Base-by-base conservation (phyloP, 208 protist genomes). In the Phytomonas sp. region DNA sequence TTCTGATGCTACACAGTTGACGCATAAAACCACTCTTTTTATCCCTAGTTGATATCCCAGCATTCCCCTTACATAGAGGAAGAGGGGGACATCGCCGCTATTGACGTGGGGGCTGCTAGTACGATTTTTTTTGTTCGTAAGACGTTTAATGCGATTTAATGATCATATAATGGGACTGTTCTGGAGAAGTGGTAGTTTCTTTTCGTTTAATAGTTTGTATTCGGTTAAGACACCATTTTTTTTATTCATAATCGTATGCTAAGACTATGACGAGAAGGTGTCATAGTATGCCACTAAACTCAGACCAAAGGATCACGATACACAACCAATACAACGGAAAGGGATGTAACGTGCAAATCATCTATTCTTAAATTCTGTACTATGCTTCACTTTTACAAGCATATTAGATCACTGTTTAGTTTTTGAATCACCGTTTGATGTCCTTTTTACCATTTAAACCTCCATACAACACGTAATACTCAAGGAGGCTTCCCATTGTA, bases 191-290 rank as follows among this genome's bases (percentile, higher is more conserved):
- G 40, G 40, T 46, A 46, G 40, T 9, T 17, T 46, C 15, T 46
- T 46, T 9, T 46, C 11, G 13, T 46, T 46, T 46, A 46, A 46
- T 17, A 46, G 40, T 46, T 32, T 5, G 36, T 0, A 61, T 70
- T 70, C 43, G 4, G 7, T 4, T 69, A 62, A 43, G n/a, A 26
- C 2, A n/a, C n/a, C 30, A 32, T 60, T 51, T 37, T 30, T 11
- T 62, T 60, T 26, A 29, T 0, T 60, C n/a, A 20, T 62, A 60
- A 59, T 68, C 62, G 7, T 40, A 33, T 66, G 29, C 20, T 60
- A 13, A 28, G 31, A 32, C 6, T 15, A 15, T 32, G 26, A 20
- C 0, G 28, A 68, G 4, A 56, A n/a, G 23, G 43, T 23, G 40
- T 46, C 40, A 46, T 46, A 8, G 11, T 46, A 46, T 20, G 1